Conservation (phyloP, 2,329 filamentous ascomycete genomes). For the Cadophora luteo-olivacea region DNA sequence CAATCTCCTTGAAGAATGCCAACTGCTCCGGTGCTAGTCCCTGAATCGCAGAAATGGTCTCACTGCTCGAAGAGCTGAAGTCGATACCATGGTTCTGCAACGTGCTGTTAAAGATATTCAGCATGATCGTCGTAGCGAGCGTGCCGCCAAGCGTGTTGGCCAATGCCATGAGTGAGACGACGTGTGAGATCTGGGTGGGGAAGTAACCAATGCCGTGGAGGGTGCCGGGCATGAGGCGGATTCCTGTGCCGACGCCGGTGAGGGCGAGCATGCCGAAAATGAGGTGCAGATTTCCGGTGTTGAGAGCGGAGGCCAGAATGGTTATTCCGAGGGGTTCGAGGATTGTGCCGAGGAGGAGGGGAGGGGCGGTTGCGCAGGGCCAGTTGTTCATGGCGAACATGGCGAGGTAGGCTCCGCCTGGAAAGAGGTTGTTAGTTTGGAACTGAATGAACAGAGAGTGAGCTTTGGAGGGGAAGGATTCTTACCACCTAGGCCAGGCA, state of each 20-base stretch:
- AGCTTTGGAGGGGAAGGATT: background rate
- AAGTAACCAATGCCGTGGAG: slow-evolving; percentile 70
- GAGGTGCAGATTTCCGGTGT: slow-evolving; percentile 52
- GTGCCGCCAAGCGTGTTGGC: slow-evolving; percentile 69
- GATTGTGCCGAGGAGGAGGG: slow-evolving; percentile 62
- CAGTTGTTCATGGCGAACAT: slow-evolving; percentile 65
- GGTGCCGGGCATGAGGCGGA: slow-evolving; percentile 67
- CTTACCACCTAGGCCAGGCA: slow-evolving; percentile 65
- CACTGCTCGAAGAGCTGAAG: slow-evolving; percentile 38
- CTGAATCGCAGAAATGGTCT: slow-evolving; percentile 47
- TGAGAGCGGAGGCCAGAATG: slow-evolving; percentile 63
- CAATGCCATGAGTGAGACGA: slow-evolving; percentile 66
- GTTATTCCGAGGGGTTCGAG: slow-evolving; percentile 64
- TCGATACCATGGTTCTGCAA: slow-evolving; percentile 18
- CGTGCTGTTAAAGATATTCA: slow-evolving; percentile 70
- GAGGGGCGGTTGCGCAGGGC: slow-evolving; percentile 66
- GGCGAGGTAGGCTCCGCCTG: slow-evolving; percentile 61
- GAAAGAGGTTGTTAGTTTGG: background rate
- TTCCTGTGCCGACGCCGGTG: slow-evolving; percentile 65
- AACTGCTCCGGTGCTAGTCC: slow-evolving; percentile 47
- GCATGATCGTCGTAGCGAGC: slow-evolving; percentile 70
- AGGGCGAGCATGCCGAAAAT: slow-evolving; percentile 73
- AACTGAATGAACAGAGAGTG: background rate
- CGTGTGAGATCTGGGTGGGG: slow-evolving; percentile 60
- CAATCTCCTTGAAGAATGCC: slow-evolving; percentile 49